These are phyloP conservation scores for Rubroboletus satanas DNA, from an alignment of 768 basidiomycete species.

Conservation along the genomic window DNA sequence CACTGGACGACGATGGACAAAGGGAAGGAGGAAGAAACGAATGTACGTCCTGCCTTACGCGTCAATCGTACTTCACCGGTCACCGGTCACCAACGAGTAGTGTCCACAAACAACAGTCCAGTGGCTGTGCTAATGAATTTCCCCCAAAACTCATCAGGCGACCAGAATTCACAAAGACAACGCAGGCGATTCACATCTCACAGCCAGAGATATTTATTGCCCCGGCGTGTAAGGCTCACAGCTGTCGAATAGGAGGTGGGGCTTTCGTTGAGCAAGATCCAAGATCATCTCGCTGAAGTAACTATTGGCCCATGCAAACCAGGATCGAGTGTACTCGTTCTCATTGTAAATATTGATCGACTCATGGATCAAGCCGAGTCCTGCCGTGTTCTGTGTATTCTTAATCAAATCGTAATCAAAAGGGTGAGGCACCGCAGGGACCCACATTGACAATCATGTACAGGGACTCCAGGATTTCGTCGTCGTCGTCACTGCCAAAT, in stretches of 20 bases:
- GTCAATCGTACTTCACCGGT: conserved; percentile 17
- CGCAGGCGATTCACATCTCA: neutral
- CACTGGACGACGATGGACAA: neutral
- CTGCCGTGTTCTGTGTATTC: conserved; percentile 56
- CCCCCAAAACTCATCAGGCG: neutral
- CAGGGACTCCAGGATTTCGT: conserved; percentile 58
- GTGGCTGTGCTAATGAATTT: conserved; percentile 20
- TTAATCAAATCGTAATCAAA: neutral
- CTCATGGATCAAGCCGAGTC: conserved; percentile 77
- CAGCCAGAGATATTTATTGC: conserved; percentile 22
- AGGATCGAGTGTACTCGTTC: conserved; percentile 60
- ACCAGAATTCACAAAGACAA: neutral
- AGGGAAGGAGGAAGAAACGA: conserved; percentile 3
- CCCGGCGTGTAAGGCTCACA: conserved; percentile 56
- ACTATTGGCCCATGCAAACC: conserved; percentile 85
- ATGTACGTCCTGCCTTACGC: conserved; percentile 15
- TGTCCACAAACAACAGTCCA: conserved; percentile 2
- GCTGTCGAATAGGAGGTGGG: conserved; percentile 57
- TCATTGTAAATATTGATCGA: conserved; percentile 60
- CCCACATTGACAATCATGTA: conserved; percentile 68
- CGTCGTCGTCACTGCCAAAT: conserved; percentile 69
- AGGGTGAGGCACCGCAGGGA: neutral
- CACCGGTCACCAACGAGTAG: conserved; percentile 11
- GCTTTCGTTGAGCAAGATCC: conserved; percentile 72
- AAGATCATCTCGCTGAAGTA: conserved; percentile 82